Percentiles rank a stretch among this genome's conserved stretches.
These are phyloP conservation scores for Tylopilus subfusipes DNA, from an alignment of 768 basidiomycete genomes.

Conservation along the genomic window DNA sequence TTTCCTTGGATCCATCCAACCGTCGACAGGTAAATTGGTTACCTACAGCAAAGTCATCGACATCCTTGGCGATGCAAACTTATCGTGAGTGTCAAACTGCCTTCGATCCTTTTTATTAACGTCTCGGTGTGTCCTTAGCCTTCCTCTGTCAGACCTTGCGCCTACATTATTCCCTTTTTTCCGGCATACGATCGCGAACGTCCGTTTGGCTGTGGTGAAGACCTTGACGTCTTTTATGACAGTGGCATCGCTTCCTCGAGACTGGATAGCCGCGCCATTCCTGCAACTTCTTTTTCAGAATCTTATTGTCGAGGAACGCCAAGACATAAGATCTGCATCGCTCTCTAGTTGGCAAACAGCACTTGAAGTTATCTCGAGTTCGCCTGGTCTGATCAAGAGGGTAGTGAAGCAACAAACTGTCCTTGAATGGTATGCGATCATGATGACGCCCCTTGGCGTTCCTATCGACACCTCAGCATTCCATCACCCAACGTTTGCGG, in stretches of 20 bases:
- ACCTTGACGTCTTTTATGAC: conserved; percentile 85
- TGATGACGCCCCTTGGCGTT: conserved; percentile 88
- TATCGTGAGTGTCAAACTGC: conserved; percentile 55
- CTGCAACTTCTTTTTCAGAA: conserved; percentile 91
- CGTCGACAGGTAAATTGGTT: conserved; percentile 69
- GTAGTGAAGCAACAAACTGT: conserved; percentile 57
- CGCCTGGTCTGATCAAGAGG: conserved; percentile 47
- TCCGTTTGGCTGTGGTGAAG: conserved; percentile 89
- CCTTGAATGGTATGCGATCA: conserved; percentile 80
- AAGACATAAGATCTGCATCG: conserved; percentile 75
- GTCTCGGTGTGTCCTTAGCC: conserved; percentile 37
- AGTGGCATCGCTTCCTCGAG: conserved; percentile 65
- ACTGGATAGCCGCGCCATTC: conserved; percentile 79
- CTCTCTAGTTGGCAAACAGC: conserved; percentile 72
- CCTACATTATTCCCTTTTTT: conserved; percentile 94
- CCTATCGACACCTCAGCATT: conserved; percentile 70
- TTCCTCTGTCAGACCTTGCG: conserved; percentile 77
- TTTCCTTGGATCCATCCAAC: conserved; percentile 5
- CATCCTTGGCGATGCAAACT: conserved; percentile 62
- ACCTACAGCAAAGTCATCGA: conserved; percentile 73
- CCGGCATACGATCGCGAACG: conserved; percentile 91
- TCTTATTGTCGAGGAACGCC: conserved; percentile 84
- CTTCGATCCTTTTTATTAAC: conserved; percentile 3
- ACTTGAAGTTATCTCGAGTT: conserved; percentile 49
- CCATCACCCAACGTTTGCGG: conserved; percentile 54